Evolutionary conservation across 805 yeast species (phyloP), one percentile per base, ranked within the genome.

Genomic region (Candida namnaoensis): DNA sequence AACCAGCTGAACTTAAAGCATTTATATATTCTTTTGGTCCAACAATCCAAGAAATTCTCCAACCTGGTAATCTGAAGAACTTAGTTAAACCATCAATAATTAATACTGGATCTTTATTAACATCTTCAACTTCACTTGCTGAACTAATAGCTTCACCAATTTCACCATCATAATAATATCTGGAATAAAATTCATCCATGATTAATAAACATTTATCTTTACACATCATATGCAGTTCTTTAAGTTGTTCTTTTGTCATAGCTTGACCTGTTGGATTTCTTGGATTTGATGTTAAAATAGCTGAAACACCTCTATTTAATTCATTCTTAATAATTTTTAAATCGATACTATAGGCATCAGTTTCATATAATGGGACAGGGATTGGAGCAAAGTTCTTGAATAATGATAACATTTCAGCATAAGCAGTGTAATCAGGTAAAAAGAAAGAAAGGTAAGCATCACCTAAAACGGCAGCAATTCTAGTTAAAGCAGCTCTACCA

Each of bases 111-210:
- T 76, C 82, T 41, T 58, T 58, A 49, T 76, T 69, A 24, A 76
- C 82, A 47, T 76, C 80, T 28, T 71, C 65, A 24, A 76, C 70
- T 45, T 60, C 69, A 44, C 66, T 67, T 5, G 80, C 76, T 5
- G 78, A 70, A 9, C 74, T 65, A 13, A 71, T 65, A 1, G 76
- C 66, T 23, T 72, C 66, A 5, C 82, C 82, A 8, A 68, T 57
- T 44, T 80, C 78, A 34, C 74, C 78, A 34, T 57, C 65, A 51
- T 76, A 76, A 52, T 75, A 74, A 52, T 74, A 76, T 47, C 78
- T 74, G 6, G 78, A 71, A 54, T 76, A 76, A 51, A 76, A 76
- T 50, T 76, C 82, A 57, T 76, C 82, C 82, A 76, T 76, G 47
- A 76, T 76, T 48, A 76, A 65, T 38, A 76, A 65, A 56, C 81